phyloP scores from a whole-genome alignment of 495 filamentous ascomycete species.

The Cryomyces minteri region DNA sequence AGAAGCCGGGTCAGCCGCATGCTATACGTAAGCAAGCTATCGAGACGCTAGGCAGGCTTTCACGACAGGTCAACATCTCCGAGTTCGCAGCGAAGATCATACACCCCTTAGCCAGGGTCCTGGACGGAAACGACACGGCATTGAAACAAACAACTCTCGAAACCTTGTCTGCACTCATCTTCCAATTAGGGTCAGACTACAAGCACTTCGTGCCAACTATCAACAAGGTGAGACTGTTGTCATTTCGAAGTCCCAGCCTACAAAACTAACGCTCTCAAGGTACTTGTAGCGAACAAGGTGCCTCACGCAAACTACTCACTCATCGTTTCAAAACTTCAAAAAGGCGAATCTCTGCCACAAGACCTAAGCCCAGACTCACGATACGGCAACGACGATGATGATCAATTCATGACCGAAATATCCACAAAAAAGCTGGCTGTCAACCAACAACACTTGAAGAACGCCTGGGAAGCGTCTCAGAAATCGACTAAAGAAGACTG shows the following conservation, averaged over 20 bases:
- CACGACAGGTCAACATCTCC: constrained; percentile 89
- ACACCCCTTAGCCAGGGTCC: constrained; percentile 67
- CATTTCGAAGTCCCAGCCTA: constrained; percentile 24
- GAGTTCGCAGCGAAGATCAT: constrained; percentile 92
- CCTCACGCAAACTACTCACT: constrained; percentile 78
- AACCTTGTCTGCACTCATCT: constrained; percentile 85
- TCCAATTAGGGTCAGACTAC: constrained; percentile 90
- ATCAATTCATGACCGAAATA: constrained; percentile 62
- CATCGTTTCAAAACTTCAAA: constrained; percentile 77
- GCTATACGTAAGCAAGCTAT: constrained; percentile 75
- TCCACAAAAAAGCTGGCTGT: constrained; percentile 84
- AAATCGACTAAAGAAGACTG: constrained; percentile 96
- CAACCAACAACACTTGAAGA: constrained; percentile 92
- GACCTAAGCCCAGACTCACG: constrained; percentile 80
- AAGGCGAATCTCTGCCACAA: constrained; percentile 81
- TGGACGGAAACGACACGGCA: constrained; percentile 48
- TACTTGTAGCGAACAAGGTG: constrained; percentile 39
- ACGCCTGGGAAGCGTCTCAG: constrained; percentile 89
- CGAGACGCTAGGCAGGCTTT: constrained; percentile 87
- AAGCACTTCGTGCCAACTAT: constrained; percentile 81
- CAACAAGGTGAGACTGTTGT: constrained; percentile 39
- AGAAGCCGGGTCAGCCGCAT: constrained; percentile 59
- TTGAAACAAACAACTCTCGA: constrained; percentile 78
- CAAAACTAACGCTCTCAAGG: neutral
- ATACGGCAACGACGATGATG: constrained; percentile 60